Evolutionary conservation across 305 asterid genomes (phyloP).

Genomic region (Nicotiana rustica): DNA sequence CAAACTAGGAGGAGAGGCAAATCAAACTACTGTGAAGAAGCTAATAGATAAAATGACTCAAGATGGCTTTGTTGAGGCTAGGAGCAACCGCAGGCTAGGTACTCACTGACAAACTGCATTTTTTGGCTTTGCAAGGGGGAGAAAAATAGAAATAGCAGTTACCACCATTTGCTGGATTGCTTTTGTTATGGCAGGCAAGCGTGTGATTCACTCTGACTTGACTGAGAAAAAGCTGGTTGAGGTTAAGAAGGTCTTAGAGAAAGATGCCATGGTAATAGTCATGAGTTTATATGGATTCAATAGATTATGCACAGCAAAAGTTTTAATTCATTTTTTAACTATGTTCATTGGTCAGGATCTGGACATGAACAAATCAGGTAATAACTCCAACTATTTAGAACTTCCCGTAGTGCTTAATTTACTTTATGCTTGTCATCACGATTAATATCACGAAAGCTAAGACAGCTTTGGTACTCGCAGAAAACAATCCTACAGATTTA

Average conservation of each 20-base stretch:
- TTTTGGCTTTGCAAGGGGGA: conserved; percentile 30
- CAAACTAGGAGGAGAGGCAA: conserved; percentile 79
- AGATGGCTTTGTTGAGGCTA: conserved; percentile 85
- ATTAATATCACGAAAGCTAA: not conserved
- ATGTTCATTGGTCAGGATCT: conserved; percentile 51
- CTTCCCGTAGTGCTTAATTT: conserved; percentile 39
- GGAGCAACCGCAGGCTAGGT: conserved; percentile 82
- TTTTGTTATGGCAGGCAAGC: conserved; percentile 69
- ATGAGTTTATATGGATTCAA: not conserved
- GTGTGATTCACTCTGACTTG: conserved; percentile 87
- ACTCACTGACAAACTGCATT: conserved; percentile 31
- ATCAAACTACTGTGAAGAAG: conserved; percentile 65
- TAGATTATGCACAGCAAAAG: conserved; percentile 13
- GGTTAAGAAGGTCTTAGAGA: conserved; percentile 63
- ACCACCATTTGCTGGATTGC: not conserved
- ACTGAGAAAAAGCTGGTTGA: conserved; percentile 72
- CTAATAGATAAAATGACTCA: conserved; percentile 86
- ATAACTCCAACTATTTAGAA: conserved; percentile 45
- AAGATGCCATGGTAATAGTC: conserved; percentile 62
- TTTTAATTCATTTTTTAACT: conserved; percentile 35
- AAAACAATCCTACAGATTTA: conserved; percentile 57
- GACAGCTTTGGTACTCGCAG: conserved; percentile 38
- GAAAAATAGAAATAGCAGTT: not conserved
- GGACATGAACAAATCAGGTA: conserved; percentile 54
- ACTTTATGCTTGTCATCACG: conserved; percentile 29